Evolutionary conservation across 306 rosid species (phyloP).

Genomic region (Coriaria nepalensis): DNA sequence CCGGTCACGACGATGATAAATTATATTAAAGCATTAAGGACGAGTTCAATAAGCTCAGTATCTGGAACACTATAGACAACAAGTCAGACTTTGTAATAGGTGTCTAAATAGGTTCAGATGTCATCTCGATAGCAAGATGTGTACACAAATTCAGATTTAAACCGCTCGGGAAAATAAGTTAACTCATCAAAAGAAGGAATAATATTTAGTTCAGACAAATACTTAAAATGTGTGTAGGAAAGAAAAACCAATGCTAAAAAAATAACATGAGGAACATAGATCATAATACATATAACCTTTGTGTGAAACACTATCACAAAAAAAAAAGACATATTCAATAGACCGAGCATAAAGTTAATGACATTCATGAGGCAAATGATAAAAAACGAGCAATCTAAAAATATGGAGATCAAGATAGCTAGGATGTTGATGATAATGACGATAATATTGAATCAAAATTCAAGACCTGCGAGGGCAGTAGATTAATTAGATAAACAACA

Average conservation of each 20-base stretch:
- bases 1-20: neutral
- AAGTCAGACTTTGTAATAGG: too few relatives aligned
- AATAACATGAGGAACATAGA: constrained; percentile 1
- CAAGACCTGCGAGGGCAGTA: neutral
- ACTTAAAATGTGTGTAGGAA: neutral
- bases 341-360: neutral
- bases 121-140: neutral
- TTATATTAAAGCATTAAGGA: neutral
- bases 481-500: neutral
- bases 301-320: neutral
- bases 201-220: neutral
- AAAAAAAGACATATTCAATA: neutral
- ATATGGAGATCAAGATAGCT: neutral
- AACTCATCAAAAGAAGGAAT: neutral
- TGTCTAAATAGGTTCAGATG: neutral
- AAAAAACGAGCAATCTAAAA: neutral
- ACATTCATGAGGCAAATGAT: neutral
- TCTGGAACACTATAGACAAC: too few relatives aligned
- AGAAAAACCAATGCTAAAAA: neutral
- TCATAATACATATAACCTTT: neutral
- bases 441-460: too few relatives aligned
- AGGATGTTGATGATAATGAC: neutral
- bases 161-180: neutral
- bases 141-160: neutral
- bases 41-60: neutral